Percentiles rank a stretch among this genome's conserved stretches.
Conservation (phyloP, 164 flowering plant genomes). For the Malania oleifera region DNA sequence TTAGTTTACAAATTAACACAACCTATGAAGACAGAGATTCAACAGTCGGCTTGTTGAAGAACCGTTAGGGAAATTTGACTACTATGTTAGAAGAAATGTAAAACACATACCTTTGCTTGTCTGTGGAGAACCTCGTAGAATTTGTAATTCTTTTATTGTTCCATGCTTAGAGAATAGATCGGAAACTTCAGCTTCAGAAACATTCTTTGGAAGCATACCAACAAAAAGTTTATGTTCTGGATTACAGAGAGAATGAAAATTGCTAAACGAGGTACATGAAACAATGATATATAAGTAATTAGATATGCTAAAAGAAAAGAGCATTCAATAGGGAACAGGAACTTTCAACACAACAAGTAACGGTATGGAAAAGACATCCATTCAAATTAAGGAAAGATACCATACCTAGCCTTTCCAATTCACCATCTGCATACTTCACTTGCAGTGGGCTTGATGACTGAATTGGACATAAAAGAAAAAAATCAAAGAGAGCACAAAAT, state of each 20-base stretch:
- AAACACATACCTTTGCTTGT: slow-evolving; percentile 77
- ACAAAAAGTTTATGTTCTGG: slow-evolving; percentile 96
- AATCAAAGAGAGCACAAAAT: slow-evolving; percentile 19
- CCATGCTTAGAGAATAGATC: slow-evolving; percentile 78
- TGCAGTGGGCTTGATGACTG: slow-evolving; percentile 99
- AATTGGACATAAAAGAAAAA: slow-evolving; percentile 24
- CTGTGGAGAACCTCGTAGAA: slow-evolving; percentile 91
- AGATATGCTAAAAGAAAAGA: background rate
- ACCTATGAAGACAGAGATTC: too few relatives aligned
- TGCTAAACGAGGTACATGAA: background rate
- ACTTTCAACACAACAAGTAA: background rate
- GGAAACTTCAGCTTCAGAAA: slow-evolving; percentile 77
- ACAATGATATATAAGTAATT: background rate
- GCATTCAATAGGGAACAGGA: slow-evolving; percentile 1
- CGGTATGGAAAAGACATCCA: background rate
- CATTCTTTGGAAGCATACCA: slow-evolving; percentile 99
- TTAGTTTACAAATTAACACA: background rate
- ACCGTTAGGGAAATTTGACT: too few relatives aligned
- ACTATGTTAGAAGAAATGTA: background rate
- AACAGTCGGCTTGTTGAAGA: too few relatives aligned
- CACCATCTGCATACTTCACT: slow-evolving; percentile 99
- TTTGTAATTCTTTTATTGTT: slow-evolving; percentile 78
- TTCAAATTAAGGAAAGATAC: slow-evolving; percentile 10
- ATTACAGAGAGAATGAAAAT: slow-evolving; percentile 1
- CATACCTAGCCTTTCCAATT: slow-evolving; percentile 95